Evolutionary conservation across 305 asterid species (phyloP).

Genomic region (Withania somnifera): DNA sequence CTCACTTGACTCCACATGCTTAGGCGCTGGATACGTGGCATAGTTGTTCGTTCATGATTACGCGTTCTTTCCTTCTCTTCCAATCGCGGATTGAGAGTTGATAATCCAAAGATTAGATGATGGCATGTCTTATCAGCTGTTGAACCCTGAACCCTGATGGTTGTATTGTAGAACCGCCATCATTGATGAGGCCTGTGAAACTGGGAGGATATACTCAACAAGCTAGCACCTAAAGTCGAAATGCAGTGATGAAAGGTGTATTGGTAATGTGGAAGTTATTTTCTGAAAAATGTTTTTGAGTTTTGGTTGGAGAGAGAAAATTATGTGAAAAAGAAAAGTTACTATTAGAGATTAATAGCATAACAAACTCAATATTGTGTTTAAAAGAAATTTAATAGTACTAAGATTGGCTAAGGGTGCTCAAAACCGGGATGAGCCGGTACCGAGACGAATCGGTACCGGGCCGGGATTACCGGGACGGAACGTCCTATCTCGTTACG

Average conservation of each 20-base stretch:
- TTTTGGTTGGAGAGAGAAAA: neutral
- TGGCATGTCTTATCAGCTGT: neutral
- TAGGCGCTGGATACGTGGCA: constrained; percentile 78
- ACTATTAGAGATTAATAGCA: no score
- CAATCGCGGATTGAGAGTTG: neutral
- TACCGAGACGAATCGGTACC: no score
- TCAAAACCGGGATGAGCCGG: no score
- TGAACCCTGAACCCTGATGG: neutral
- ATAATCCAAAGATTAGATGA: neutral
- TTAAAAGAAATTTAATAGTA: no score
- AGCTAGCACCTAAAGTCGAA: neutral
- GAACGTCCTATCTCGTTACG: no score
- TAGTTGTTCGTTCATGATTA: constrained; percentile 33
- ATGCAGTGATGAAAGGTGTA: neutral
- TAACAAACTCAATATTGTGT: no score
- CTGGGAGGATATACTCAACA: neutral
- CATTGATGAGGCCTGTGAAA: neutral
- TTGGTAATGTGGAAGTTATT: neutral
- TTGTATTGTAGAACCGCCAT: neutral
- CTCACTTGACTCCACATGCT: neutral
- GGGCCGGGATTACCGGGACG: no score
- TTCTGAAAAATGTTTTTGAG: neutral
- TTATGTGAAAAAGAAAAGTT: neutral
- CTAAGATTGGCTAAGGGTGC: no score
- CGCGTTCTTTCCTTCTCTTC: neutral